Conservation (phyloP, 306 rosid genomes). For the Urtica urens region DNA sequence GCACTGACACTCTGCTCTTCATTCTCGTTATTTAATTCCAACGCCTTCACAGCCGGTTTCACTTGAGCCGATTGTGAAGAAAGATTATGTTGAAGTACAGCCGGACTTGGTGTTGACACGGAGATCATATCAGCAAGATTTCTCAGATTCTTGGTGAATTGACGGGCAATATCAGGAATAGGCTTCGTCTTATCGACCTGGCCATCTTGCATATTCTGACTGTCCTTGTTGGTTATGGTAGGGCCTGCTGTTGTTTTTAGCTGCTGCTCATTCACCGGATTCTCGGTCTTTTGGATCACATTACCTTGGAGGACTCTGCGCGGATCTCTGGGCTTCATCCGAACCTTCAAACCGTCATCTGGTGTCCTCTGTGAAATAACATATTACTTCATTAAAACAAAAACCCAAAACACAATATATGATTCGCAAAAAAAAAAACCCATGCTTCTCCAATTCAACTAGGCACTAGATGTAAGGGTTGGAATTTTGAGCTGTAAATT, state of each 20-base stretch:
- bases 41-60: slow-evolving; percentile 26
- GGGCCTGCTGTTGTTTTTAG: slow-evolving; percentile 33
- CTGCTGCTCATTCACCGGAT: slow-evolving; percentile 47
- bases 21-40: too few relatives aligned
- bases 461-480: background rate
- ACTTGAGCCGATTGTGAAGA: slow-evolving; percentile 41
- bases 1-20: slow-evolving; percentile 28
- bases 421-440: background rate
- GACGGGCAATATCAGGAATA: slow-evolving; percentile 61
- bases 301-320: slow-evolving; percentile 73
- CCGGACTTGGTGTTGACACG: slow-evolving; percentile 40
- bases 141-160: slow-evolving; percentile 68
- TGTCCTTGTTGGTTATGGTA: slow-evolving; percentile 37
- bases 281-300: slow-evolving; percentile 49
- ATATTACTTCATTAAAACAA: slow-evolving; percentile 7
- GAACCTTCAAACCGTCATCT: slow-evolving; percentile 57
- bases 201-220: slow-evolving; percentile 40
- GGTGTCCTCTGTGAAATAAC: slow-evolving; percentile 26
- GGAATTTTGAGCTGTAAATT: background rate
- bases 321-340: slow-evolving; percentile 98
- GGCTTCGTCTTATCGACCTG: slow-evolving; percentile 40
- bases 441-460: too few relatives aligned
- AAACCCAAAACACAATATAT: background rate
- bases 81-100: slow-evolving; percentile 31
- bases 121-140: slow-evolving; percentile 75